Base-by-base conservation (phyloP, 2,329 filamentous ascomycete genomes). In the Penicillium sp. region DNA sequence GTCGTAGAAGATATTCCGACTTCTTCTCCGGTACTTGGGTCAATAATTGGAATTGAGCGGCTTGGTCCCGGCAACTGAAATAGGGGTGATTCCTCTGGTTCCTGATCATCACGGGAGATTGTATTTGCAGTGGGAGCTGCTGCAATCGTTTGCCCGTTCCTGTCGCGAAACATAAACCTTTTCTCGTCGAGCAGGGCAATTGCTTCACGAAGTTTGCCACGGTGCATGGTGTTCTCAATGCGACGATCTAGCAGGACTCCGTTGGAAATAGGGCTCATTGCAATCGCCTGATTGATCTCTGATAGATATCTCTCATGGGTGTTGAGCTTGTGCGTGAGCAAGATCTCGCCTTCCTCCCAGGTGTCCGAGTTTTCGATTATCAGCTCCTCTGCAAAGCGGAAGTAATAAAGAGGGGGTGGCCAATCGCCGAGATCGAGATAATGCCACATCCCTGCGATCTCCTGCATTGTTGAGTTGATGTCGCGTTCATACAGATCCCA, bases 221-320 rank as follows among this genome's bases (percentile, higher is more conserved):
- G 40, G 27, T 50, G 46, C 1, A 16, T 50, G 27, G 21, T 50
- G 11, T 54, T 31, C 8, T 31, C 40, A 11, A 54, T 27, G n/a
- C 51, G 51, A 18, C 45, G 6, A 18, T 18, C 18, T 18, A 18
- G 18, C 18, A 18, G 3, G 14, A 3, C 29, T 49, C 34, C 22
- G 7, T 11, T 14, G 7, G 39, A 18, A 29, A 10, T 18, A 10
- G 40, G 34, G 5, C 50, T 18, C 9, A 54, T 21, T 2, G 51
- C 51, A 7, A 54, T 54, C 3, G 32, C 32, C 38, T 50, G 18
- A 11, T 45, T 54, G 14, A 54, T 14, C 14, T 50, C 46, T 4
- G 14, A 16, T 8, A 50, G 40, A 18, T 40, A 44, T 31, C 13
- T 21, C 27, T 36, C 51, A 34, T 50, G 51, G 6, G 5, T 8